Evolutionary conservation across 192 early-diverging fungal species (phyloP), one percentile per base, ranked within the genome.

Genomic region (Entophlyctis helioformis): DNA sequence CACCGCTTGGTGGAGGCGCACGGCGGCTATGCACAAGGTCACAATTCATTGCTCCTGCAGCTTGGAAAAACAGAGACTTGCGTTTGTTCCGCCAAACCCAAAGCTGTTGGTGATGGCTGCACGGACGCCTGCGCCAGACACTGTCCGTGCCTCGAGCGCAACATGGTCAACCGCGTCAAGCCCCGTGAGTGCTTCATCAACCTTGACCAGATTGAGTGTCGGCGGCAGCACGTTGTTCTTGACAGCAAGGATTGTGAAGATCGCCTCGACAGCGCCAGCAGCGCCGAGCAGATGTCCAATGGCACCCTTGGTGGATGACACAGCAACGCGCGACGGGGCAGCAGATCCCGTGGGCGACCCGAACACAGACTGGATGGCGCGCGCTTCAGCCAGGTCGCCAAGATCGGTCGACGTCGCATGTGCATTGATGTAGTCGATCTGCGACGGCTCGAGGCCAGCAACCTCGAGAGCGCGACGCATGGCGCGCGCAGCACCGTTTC

Each of bases 221-320:
- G 84, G 85, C 1, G 93, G 93, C 1, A 89, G 54, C 13, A 79
- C 56, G 56, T 83, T 74, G 25, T 70, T 53, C 16, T 85, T 52
- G 22, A 97, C 54, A 8, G 87, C 74, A 37, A 92, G 53, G 20
- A 94, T 78, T 0, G 89, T 70, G 50, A 90, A 91, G 2, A 94
- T 82, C 2, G 91, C 87, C 59, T 97, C 93, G 8, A 94, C 80
- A 4, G 91, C 82, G 13, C 93, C 91, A 1, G 93, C 93, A 1
- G 89, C 93, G 0, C 93, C 93, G n/a, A 97, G 66, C 36, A 97
- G 63, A 64, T 97, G 93, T 8, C 93, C 93, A 0, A 82, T 83
- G 1, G 93, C 82, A 20, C 89, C 81, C 49, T 96, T 96, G 11
- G 87, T 92, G 1, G 89, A 88, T 6, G 89, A 92, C 1, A 92